Evolutionary conservation across 768 basidiomycete species (phyloP), one percentile per base, ranked within the genome.

Genomic region (Lactarius trivialis): DNA sequence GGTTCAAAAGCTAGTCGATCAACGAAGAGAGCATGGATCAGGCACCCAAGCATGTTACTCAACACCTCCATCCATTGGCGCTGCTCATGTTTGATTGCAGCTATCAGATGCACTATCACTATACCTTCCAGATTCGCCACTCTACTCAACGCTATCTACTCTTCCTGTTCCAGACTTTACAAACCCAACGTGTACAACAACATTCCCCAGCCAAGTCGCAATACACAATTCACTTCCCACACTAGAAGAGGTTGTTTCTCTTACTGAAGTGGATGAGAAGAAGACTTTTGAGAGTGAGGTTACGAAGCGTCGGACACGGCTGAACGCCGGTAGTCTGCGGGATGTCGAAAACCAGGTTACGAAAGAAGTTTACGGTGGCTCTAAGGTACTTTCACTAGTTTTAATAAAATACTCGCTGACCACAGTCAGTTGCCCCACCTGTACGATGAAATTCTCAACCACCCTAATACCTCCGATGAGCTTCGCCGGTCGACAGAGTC

Each of bases 401-500:
- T 56, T 50, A 1, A 19, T 50, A 57, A 15, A 5, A 59, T 43
- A 24, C 55, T 19, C 48, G 51, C 52, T 54, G 36, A n/a, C 43
- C 52, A 55, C 43, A n/a, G 32, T 11, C 65, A 91, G 88, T 75
- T 96, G 34, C 89, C 89, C 1, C 70, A 64, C 0, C 73, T 94
- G 32, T 96, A 94, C 66, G 77, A 84, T 34, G 88, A 93, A 67
- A 76, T 95, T n/a, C 73, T 94, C 34, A 86, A 85, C 62, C 93
- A 96, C 67, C 89, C 88, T 0, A 78, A 79, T 65, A 88, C 93
- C 0, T 76, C 85, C 0, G 92, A 95, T 67, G 84, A 86, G 6
- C 74, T 91, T n/a, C 86, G 93, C n/a, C 79, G 89, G 12, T 73
- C 76, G 51, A 86, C 84, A 1, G 95, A 98, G 70, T 76, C 82